A percentile compares a stretch with the other conserved stretches of the same genome.
Evolutionary conservation across 768 basidiomycete genomes (phyloP).

Genomic region (Pilatotrama ljubarskyi): DNA sequence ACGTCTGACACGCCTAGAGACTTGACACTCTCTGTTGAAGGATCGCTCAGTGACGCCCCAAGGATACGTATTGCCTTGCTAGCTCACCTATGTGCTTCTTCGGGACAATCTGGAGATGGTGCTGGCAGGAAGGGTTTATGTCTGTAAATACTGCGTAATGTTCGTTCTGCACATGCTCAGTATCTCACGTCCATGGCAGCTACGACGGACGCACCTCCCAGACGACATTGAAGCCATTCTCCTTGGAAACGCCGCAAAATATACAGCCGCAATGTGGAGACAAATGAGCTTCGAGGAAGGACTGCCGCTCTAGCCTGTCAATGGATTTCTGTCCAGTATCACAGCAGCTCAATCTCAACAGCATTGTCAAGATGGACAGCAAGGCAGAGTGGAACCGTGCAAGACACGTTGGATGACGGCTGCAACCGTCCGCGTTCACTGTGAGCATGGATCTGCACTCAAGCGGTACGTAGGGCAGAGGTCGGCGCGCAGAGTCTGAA

Average conservation of each 20-base stretch:
- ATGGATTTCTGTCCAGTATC: neutral
- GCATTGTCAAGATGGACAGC: neutral
- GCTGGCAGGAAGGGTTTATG: slow-evolving; percentile 34
- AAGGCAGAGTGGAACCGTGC: neutral
- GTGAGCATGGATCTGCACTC: neutral
- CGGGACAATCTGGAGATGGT: slow-evolving; percentile 41
- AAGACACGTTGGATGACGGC: neutral
- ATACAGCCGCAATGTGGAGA: slow-evolving; percentile 24
- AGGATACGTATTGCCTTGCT: neutral
- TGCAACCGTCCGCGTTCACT: neutral
- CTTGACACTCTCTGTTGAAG: slow-evolving; percentile 52
- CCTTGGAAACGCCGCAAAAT: slow-evolving; percentile 34
- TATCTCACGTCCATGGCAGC: neutral
- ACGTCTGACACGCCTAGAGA: slow-evolving; percentile 46
- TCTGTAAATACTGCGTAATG: slow-evolving; percentile 37
- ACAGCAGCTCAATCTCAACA: neutral
- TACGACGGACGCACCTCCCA: slow-evolving; percentile 32
- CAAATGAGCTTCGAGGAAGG: neutral
- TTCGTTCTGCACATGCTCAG: slow-evolving; percentile 28
- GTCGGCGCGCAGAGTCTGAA: too few species aligned
- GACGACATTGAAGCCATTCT: slow-evolving; percentile 37
- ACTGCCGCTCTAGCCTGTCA: slow-evolving; percentile 5
- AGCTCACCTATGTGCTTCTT: slow-evolving; percentile 37
- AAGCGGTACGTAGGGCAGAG: neutral
- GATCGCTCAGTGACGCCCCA: too few species aligned